These are phyloP conservation scores for Astrothelium macrocarpum DNA, from an alignment of 495 filamentous ascomycete species.

Conservation along the genomic window DNA sequence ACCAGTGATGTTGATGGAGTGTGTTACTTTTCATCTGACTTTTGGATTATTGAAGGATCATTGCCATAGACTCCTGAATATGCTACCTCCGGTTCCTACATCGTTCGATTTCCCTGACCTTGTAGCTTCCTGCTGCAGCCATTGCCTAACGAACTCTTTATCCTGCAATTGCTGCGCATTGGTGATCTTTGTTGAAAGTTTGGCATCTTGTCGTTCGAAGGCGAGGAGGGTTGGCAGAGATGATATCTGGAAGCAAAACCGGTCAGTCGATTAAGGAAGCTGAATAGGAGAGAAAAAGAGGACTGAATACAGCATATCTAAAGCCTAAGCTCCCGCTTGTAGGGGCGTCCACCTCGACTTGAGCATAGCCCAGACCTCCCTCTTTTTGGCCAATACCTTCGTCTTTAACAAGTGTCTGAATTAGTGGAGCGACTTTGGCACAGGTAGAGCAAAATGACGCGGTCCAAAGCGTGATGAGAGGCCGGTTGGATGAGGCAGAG, in stretches of 20 bases:
- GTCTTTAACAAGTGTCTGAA: conserved; percentile 42
- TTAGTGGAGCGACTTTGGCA: conserved; percentile 42
- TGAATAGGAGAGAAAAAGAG: background rate
- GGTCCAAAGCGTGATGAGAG: conserved; percentile 62
- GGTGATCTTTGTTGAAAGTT: conserved; percentile 44
- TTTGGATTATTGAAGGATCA: background rate
- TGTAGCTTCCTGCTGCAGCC: conserved; percentile 51
- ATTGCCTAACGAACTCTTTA: conserved; percentile 45
- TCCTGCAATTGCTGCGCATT: conserved; percentile 46
- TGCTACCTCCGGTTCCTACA: conserved; percentile 19
- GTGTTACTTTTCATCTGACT: background rate
- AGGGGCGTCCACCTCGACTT: conserved; percentile 54
- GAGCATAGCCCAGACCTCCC: conserved; percentile 50
- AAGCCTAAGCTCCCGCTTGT: conserved; percentile 46
- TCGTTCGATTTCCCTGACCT: conserved; percentile 41
- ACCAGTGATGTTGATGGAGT: too few species aligned
- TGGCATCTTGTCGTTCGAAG: conserved; percentile 53
- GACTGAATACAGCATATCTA: conserved; percentile 39
- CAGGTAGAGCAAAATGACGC: conserved; percentile 56
- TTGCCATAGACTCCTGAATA: background rate
- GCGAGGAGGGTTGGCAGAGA: conserved; percentile 57
- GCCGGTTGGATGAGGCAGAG: conserved; percentile 46
- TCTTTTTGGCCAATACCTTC: conserved; percentile 48
- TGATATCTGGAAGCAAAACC: conserved; percentile 12
- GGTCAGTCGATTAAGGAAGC: background rate